Conservation (phyloP, 2,329 filamentous ascomycete genomes). For the Beauveria caledonica region DNA sequence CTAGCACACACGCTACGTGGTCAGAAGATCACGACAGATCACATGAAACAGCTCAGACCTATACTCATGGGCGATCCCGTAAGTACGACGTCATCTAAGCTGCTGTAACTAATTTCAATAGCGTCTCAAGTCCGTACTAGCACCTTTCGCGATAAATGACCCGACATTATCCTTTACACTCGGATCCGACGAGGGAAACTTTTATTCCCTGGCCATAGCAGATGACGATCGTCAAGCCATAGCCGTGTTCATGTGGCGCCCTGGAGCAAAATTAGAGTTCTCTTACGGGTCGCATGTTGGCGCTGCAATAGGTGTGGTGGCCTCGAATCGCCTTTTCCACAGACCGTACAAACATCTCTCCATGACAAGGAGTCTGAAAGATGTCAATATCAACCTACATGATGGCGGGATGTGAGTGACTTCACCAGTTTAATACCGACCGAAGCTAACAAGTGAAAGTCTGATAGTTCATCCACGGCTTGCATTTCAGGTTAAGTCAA, state of each 20-base stretch:
- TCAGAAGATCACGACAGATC: neutral
- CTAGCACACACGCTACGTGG: neutral
- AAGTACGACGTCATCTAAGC: neutral
- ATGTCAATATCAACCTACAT: neutral
- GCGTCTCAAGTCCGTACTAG: neutral
- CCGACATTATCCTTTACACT: neutral
- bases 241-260: neutral
- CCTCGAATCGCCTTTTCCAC: constrained; percentile 1
- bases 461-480: constrained; percentile 1
- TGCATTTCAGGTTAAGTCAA: constrained; percentile 2
- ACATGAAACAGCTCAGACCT: neutral
- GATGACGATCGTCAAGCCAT: neutral
- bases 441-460: neutral
- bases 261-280: neutral
- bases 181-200: neutral
- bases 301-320: neutral
- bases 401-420: neutral
- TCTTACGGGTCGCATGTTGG: constrained; percentile 1
- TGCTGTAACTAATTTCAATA: neutral
- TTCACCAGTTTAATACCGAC: neutral
- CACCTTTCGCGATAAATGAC: neutral
- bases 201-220: neutral
- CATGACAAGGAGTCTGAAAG: neutral
- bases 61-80: neutral
- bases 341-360: neutral